Percentiles rank a stretch among this genome's conserved stretches.
Conservation (phyloP, 805 yeast species). For the Barnettozyma californica region DNA sequence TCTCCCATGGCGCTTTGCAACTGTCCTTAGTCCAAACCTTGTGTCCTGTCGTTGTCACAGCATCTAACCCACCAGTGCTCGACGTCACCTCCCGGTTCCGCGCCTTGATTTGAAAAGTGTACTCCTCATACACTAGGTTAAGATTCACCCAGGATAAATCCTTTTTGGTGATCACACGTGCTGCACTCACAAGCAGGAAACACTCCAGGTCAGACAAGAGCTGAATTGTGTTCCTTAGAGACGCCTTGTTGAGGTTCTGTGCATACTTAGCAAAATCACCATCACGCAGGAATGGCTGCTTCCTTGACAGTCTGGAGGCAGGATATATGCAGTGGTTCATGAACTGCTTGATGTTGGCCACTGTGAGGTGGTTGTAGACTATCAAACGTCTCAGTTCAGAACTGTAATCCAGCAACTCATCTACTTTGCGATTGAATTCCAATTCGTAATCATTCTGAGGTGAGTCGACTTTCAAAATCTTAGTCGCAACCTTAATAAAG, state of each 20-base stretch:
- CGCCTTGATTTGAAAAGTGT: slow-evolving; percentile 45
- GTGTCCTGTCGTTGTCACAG: slow-evolving; percentile 29
- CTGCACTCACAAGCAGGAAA: slow-evolving; percentile 65
- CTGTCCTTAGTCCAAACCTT: slow-evolving; percentile 59
- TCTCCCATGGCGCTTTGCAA: slow-evolving; percentile 71
- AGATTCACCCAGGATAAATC: slow-evolving; percentile 62
- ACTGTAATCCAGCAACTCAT: slow-evolving; percentile 22
- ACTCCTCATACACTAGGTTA: slow-evolving; percentile 74
- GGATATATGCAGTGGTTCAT: slow-evolving; percentile 40
- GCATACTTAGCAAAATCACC: slow-evolving; percentile 24
- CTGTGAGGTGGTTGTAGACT: slow-evolving; percentile 48
- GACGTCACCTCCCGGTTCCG: slow-evolving; percentile 34
- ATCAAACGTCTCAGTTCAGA: slow-evolving; percentile 34
- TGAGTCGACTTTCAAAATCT: slow-evolving; percentile 31
- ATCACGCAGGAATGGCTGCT: slow-evolving; percentile 24
- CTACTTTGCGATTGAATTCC: slow-evolving; percentile 43
- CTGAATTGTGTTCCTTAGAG: slow-evolving; percentile 22
- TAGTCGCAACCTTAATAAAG: slow-evolving; percentile 44
- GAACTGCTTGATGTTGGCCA: slow-evolving; percentile 51
- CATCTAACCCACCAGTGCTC: slow-evolving; percentile 18
- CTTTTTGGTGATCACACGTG: slow-evolving; percentile 59
- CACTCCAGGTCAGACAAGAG: slow-evolving; percentile 68
- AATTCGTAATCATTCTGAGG: slow-evolving; percentile 25
- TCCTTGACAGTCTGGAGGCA: slow-evolving; percentile 29
- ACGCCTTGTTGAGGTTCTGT: slow-evolving; percentile 25